Percentiles rank a stretch among this genome's conserved stretches.
Conservation (phyloP, 2,329 filamentous ascomycete genomes). For the Biscogniauxia mediterranea region DNA sequence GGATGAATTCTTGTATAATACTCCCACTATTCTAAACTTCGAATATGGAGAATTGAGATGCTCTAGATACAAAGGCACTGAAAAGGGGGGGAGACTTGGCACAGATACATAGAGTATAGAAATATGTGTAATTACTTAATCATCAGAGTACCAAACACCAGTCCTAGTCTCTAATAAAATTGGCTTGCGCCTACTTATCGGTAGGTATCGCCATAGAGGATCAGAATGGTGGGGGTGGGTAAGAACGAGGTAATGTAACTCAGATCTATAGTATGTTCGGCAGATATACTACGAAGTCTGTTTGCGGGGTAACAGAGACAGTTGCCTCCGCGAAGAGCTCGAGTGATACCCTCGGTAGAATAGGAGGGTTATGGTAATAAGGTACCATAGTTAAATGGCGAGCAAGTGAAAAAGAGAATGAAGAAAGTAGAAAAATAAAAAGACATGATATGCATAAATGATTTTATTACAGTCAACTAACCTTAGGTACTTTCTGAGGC, state of each 20-base stretch:
- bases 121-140: not conserved
- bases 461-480: too few relatives aligned
- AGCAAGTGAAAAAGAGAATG: too few relatives aligned
- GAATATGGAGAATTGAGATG: not conserved
- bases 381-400: not conserved
- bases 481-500: too few relatives aligned
- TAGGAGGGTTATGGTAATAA: not conserved
- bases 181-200: not conserved
- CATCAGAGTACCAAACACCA: not conserved
- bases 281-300: not conserved
- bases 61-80: not conserved
- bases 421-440: not conserved
- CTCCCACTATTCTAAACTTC: not conserved
- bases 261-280: not conserved
- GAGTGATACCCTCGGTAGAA: not conserved
- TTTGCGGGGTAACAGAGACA: not conserved
- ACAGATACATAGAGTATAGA: not conserved
- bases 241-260: not conserved
- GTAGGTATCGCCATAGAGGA: not conserved
- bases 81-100: not conserved
- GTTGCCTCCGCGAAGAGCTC: not conserved
- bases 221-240: not conserved
- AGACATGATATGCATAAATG: not conserved
- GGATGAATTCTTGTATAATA: not conserved
- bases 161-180: not conserved